A percentile compares a stretch with the other conserved stretches of the same genome.
Evolutionary conservation across 768 basidiomycete genomes (phyloP).

Genomic region (Hysterangium stoloniferum): DNA sequence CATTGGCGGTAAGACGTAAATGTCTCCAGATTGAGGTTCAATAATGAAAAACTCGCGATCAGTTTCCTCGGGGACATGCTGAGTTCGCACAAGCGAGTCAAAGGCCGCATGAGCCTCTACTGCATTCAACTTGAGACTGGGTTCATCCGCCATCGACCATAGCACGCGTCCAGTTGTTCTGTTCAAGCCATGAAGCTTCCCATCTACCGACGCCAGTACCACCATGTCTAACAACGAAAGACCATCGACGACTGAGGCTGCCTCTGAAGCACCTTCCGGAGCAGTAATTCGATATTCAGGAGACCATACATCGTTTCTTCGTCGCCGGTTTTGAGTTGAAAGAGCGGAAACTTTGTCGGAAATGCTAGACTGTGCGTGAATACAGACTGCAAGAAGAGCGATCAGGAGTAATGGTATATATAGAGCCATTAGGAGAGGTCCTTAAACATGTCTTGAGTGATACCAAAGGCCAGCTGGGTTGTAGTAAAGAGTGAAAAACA

Average conservation of each 20-base stretch:
- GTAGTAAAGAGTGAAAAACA: neutral
- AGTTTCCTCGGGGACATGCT: slow-evolving; percentile 50
- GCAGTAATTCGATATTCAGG: slow-evolving; percentile 4
- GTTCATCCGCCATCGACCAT: slow-evolving; percentile 75
- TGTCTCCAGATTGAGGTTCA: slow-evolving; percentile 90
- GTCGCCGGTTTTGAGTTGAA: slow-evolving; percentile 1
- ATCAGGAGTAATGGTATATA: slow-evolving; percentile 2
- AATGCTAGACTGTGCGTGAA: neutral
- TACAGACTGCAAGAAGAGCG: slow-evolving; percentile 2
- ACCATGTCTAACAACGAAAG: slow-evolving; percentile 73
- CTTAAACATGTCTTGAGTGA: neutral
- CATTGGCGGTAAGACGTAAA: slow-evolving; percentile 75
- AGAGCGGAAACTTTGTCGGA: slow-evolving; percentile 3
- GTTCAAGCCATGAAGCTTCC: slow-evolving; percentile 90
- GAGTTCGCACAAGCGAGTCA: slow-evolving; percentile 66
- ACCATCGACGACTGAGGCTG: slow-evolving; percentile 26
- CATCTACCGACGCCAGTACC: slow-evolving; percentile 88
- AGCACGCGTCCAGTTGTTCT: slow-evolving; percentile 71
- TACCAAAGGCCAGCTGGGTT: neutral
- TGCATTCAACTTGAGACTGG: slow-evolving; percentile 27
- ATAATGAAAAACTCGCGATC: slow-evolving; percentile 83
- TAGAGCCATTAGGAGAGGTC: neutral
- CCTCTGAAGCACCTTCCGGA: neutral
- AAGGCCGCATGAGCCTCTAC: slow-evolving; percentile 45
- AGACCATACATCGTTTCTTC: neutral